These are phyloP conservation scores for Oehlia diaphana DNA, from an alignment of 192 early-diverging fungal species.

Conservation along the genomic window DNA sequence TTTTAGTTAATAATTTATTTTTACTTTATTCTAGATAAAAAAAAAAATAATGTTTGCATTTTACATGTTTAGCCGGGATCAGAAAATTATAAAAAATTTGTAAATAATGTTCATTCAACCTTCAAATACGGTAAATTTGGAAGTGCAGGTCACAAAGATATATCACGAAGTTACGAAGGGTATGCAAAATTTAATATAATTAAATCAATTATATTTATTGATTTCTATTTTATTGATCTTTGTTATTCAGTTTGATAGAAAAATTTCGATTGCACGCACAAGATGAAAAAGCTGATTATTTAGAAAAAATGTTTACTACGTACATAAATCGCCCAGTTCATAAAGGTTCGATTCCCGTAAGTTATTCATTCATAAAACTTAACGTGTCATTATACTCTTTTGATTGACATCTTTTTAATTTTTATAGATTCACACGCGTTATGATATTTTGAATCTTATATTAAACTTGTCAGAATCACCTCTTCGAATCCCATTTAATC, in stretches of 20 bases:
- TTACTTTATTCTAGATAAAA: neutral
- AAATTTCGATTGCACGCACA: constrained; percentile 18
- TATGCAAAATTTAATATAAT: neutral
- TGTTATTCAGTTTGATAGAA: neutral
- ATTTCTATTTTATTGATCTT: no score
- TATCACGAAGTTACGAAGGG: constrained; percentile 8
- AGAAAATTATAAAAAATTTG: neutral
- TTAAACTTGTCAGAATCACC: constrained; percentile 11
- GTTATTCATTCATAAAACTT: neutral
- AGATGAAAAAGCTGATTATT: neutral
- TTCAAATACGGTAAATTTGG: constrained; percentile 20
- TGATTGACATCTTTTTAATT: no score
- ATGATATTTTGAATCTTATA: neutral
- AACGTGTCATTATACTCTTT: no score
- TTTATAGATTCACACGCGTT: neutral
- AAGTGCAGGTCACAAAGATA: constrained; percentile 2
- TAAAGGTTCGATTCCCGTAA: neutral
- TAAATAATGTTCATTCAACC: neutral
- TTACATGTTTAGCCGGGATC: neutral
- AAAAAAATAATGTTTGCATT: neutral
- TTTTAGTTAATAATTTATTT: neutral
- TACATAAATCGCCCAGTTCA: neutral
- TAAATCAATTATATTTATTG: neutral
- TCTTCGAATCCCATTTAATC: neutral
- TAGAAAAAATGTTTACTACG: neutral